These are phyloP conservation scores for Ceratocystis cacaofunesta DNA, from an alignment of 2,329 filamentous ascomycete genomes.

Conservation along the genomic window DNA sequence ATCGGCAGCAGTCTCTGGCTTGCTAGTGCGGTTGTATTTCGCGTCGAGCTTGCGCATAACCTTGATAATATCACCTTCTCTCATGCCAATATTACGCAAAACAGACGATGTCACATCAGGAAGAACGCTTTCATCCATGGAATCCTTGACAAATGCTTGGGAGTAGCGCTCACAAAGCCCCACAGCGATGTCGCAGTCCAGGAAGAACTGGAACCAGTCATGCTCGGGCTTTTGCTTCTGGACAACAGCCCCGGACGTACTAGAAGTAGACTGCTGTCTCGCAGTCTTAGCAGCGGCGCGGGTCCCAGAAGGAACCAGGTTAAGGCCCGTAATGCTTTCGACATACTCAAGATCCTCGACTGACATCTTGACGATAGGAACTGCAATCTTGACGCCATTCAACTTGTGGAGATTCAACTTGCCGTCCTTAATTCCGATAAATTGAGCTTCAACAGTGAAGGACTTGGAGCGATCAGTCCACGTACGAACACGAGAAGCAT, in stretches of 20 bases:
- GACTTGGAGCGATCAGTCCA: slow-evolving; percentile 94
- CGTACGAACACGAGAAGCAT: slow-evolving; percentile 65
- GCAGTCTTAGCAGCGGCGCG: slow-evolving; percentile 33
- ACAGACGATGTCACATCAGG: slow-evolving; percentile 76
- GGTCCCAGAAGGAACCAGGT: slow-evolving; percentile 14
- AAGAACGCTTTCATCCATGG: slow-evolving; percentile 87
- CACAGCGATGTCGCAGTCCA: slow-evolving; percentile 79
- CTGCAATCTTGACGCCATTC: slow-evolving; percentile 96
- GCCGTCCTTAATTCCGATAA: slow-evolving; percentile 82
- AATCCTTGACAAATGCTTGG: slow-evolving; percentile 75
- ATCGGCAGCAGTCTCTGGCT: slow-evolving; percentile 44
- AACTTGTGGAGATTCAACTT: slow-evolving; percentile 97
- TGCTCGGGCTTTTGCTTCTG: slow-evolving; percentile 54
- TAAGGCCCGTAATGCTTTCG: slow-evolving; percentile 40
- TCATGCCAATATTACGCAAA: slow-evolving; percentile 76
- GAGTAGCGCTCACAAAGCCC: slow-evolving; percentile 91
- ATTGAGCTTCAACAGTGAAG: slow-evolving; percentile 95
- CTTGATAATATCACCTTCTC: slow-evolving; percentile 91
- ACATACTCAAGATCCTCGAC: slow-evolving; percentile 90
- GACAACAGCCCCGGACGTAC: slow-evolving; percentile 45
- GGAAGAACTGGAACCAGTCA: slow-evolving; percentile 98
- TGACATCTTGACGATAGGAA: slow-evolving; percentile 91
- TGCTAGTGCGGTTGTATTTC: slow-evolving; percentile 53
- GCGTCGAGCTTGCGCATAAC: slow-evolving; percentile 80
- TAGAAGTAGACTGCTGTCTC: slow-evolving; percentile 24